phyloP scores from a whole-genome alignment of 495 filamentous ascomycete genomes.

The Podospora australis region DNA sequence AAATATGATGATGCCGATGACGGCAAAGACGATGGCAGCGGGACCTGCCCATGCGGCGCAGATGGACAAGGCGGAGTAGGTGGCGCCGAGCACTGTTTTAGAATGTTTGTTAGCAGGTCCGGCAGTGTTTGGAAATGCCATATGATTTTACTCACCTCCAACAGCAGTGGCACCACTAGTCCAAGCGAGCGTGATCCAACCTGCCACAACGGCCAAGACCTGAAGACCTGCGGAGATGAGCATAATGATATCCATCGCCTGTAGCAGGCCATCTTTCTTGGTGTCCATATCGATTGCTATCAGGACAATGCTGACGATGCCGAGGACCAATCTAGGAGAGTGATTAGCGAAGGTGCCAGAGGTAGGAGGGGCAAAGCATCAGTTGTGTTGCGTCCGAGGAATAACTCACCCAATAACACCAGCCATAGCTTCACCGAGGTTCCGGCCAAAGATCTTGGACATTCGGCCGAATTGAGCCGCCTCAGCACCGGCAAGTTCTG shows the following conservation, averaged over 20 bases:
- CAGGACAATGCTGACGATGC: neutral
- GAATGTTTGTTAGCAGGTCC: too few species aligned
- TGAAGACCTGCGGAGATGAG: neutral
- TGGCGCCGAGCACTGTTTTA: neutral
- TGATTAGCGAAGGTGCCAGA: neutral
- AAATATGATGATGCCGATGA: neutral
- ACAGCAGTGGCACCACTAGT: too few species aligned
- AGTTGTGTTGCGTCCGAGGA: neutral
- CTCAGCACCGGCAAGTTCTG: neutral
- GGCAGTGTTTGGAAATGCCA: too few species aligned
- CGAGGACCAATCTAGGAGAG: neutral
- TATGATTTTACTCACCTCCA: too few species aligned
- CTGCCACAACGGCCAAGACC: neutral
- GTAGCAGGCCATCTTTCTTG: neutral
- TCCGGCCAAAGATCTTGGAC: neutral
- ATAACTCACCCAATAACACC: neutral
- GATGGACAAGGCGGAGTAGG: neutral
- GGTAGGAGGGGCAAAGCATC: neutral
- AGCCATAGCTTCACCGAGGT: neutral
- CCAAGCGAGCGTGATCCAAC: neutral
- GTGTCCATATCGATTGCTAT: neutral
- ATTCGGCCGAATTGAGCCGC: neutral
- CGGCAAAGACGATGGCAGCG: neutral
- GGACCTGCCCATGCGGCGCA: neutral
- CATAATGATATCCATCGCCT: neutral